Evolutionary conservation across 495 filamentous ascomycete genomes (phyloP).

Genomic region (Niebla homalea): DNA sequence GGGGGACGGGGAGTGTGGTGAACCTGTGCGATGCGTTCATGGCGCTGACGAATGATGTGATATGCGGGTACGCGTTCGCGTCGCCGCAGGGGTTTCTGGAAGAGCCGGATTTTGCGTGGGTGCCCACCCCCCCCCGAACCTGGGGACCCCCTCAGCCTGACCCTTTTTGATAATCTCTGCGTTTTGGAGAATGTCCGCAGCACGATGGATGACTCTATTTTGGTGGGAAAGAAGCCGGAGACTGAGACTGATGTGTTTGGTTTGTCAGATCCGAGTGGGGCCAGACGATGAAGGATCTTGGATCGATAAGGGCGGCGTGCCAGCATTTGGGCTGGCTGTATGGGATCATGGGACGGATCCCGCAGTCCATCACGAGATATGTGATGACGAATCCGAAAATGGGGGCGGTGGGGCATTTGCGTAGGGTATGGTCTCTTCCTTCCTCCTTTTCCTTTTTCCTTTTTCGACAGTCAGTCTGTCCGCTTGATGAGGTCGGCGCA

Average conservation of each 20-base stretch:
- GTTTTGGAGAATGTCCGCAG: no score
- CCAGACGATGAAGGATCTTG: neutral
- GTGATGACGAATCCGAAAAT: slow-evolving; percentile 4
- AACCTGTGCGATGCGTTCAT: slow-evolving; percentile 28
- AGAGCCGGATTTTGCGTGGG: slow-evolving; percentile 1
- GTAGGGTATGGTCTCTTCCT: no score
- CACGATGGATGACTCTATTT: no score
- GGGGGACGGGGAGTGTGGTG: slow-evolving; percentile 13
- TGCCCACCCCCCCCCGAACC: no score
- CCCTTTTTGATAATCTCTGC: no score
- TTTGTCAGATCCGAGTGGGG: slow-evolving; percentile 3
- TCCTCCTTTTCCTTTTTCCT: no score
- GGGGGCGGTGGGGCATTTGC: no score
- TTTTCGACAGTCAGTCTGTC: no score
- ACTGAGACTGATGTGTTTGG: no score
- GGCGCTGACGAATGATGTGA: slow-evolving; percentile 24
- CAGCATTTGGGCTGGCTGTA: slow-evolving; percentile 17
- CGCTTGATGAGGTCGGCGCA: no score
- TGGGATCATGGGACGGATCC: slow-evolving; percentile 6
- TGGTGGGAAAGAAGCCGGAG: no score
- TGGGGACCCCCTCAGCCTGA: no score
- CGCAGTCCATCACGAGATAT: slow-evolving; percentile 2
- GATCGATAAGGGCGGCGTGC: slow-evolving; percentile 23
- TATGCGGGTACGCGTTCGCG: slow-evolving; percentile 14
- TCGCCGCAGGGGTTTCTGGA: slow-evolving; percentile 7